Conservation (phyloP, 2,329 filamentous ascomycete species). For the Aspergillus glaucus region DNA sequence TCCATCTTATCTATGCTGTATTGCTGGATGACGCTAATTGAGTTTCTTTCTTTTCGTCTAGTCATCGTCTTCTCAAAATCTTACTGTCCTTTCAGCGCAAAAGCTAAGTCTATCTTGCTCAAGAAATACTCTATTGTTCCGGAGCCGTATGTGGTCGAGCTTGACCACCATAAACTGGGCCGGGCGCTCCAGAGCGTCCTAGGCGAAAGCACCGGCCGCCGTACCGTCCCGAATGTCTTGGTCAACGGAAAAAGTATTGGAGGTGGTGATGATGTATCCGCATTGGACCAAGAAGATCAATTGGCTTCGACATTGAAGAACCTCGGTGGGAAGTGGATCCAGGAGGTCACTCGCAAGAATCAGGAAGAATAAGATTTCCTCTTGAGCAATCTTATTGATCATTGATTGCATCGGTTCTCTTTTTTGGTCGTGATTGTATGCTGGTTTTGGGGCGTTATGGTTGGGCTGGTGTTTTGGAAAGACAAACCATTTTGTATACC, state of each 20-base stretch:
- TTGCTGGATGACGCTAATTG: conserved; percentile 2
- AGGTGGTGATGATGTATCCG: conserved; percentile 77
- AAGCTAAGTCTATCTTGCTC: conserved; percentile 78
- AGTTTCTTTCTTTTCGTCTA: conserved; percentile 28
- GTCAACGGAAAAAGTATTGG: conserved; percentile 84
- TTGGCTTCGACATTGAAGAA: conserved; percentile 66
- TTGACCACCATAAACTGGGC: conserved; percentile 76
- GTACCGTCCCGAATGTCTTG: conserved; percentile 87
- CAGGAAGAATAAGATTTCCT: conserved; percentile 4
- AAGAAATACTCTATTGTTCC: conserved; percentile 79
- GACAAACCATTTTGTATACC: background rate
- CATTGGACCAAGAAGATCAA: conserved; percentile 60
- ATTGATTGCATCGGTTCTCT: background rate
- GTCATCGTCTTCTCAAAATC: conserved; percentile 96
- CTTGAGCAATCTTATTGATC: conserved; percentile 1
- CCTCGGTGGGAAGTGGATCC: conserved; percentile 64
- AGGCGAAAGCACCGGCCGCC: conserved; percentile 65
- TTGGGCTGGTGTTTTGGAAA: background rate
- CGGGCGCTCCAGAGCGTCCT: conserved; percentile 65
- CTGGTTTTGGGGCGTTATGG: background rate
- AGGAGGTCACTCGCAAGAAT: conserved; percentile 24
- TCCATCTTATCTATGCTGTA: conserved; percentile 8
- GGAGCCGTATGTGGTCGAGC: conserved; percentile 78
- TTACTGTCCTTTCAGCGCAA: conserved; percentile 80
- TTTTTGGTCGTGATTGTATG: background rate